Percentiles rank a stretch among this genome's conserved stretches.
phyloP scores from a whole-genome alignment of 2,329 filamentous ascomycete genomes.

The Orbilia oligospora region DNA sequence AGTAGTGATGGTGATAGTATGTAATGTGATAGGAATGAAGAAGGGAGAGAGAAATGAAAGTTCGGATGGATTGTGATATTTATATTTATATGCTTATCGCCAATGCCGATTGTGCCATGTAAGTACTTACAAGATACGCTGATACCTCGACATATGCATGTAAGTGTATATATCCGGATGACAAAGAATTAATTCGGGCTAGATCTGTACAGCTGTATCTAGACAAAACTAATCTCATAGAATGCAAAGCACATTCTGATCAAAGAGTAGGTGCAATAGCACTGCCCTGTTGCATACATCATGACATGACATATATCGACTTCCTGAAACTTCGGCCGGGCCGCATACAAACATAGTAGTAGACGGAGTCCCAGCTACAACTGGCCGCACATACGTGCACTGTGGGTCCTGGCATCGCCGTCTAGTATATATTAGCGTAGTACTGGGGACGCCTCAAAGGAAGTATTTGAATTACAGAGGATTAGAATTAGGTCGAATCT shows the following conservation, averaged over 20 bases:
- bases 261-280: not conserved
- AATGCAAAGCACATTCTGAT: no score
- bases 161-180: slow-evolving; percentile 25
- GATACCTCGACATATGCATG: not conserved
- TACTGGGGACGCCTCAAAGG: slow-evolving; percentile 1
- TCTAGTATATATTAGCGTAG: slow-evolving; percentile 1
- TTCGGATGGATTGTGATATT: not conserved
- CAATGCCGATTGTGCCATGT: no score
- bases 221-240: no score
- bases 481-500: not conserved
- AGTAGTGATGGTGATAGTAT: not conserved
- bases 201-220: slow-evolving; percentile 5
- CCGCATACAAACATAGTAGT: not conserved
- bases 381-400: not conserved
- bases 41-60: not conserved
- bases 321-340: slow-evolving; percentile 6
- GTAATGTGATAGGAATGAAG: not conserved
- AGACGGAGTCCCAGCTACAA: no score
- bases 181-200: slow-evolving; percentile 30
- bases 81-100: slow-evolving; percentile 30
- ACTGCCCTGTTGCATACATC: slow-evolving; percentile 40
- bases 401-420: slow-evolving; percentile 17
- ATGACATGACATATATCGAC: not conserved
- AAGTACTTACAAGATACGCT: slow-evolving; percentile 1
- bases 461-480: slow-evolving; percentile 56